phyloP scores from a whole-genome alignment of 352 stramenopile genomes.

The Pelagophyceae sp. region DNA sequence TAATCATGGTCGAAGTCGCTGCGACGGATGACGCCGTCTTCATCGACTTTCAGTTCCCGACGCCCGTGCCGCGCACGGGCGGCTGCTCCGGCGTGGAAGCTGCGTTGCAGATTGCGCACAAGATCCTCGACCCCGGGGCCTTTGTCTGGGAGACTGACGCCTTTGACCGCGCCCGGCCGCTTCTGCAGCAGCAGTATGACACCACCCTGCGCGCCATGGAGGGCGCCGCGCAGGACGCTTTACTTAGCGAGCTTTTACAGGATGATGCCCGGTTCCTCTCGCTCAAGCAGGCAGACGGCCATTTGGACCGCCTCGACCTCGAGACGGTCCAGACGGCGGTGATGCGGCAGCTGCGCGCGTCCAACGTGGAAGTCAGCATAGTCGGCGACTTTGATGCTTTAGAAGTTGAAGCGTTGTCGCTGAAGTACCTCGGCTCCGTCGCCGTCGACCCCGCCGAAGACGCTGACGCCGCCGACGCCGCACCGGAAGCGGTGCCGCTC shows the following conservation, averaged over 20 bases:
- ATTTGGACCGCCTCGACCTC: slow-evolving; percentile 51
- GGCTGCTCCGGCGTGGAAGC: slow-evolving; percentile 61
- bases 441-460: slow-evolving; percentile 29
- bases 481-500: not conserved
- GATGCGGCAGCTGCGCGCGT: slow-evolving; percentile 54
- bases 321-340: slow-evolving; percentile 62
- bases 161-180: slow-evolving; percentile 45
- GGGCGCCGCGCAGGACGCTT: slow-evolving; percentile 32
- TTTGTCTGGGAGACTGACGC: slow-evolving; percentile 75
- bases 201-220: slow-evolving; percentile 35
- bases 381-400: slow-evolving; percentile 64
- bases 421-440: slow-evolving; percentile 67
- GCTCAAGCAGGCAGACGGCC: slow-evolving; percentile 44
- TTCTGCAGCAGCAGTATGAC: slow-evolving; percentile 27
- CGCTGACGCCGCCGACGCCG: slow-evolving; percentile 21
- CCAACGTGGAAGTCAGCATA: slow-evolving; percentile 60
- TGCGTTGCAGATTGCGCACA: slow-evolving; percentile 61
- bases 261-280: slow-evolving; percentile 14
- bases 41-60: slow-evolving; percentile 71
- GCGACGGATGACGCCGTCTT: slow-evolving; percentile 66
- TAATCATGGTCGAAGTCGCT: slow-evolving; percentile 74
- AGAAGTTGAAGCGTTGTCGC: slow-evolving; percentile 59
- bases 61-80: slow-evolving; percentile 60
- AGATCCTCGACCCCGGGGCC: slow-evolving; percentile 55
- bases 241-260: slow-evolving; percentile 24